These are phyloP conservation scores for Coemansia reversa DNA, from an alignment of 192 early-diverging fungal genomes.

Conservation along the genomic window DNA sequence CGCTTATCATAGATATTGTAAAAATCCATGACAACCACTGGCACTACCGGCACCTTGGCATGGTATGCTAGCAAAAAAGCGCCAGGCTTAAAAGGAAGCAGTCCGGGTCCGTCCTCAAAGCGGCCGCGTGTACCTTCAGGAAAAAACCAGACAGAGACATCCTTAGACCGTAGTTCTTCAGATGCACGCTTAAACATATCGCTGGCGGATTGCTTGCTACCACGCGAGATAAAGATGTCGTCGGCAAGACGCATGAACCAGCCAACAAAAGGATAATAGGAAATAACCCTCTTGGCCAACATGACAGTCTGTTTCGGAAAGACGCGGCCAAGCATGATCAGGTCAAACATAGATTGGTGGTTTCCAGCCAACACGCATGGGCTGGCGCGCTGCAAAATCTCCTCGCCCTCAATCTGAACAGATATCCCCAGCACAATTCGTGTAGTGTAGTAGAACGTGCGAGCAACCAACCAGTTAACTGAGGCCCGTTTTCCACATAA, in stretches of 20 bases:
- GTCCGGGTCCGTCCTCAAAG: constrained; percentile 55
- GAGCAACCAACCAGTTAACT: constrained; percentile 67
- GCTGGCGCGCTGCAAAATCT: constrained; percentile 40
- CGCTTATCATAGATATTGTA: constrained; percentile 50
- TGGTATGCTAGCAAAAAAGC: constrained; percentile 95
- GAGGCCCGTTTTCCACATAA: constrained; percentile 57
- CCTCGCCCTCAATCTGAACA: constrained; percentile 62
- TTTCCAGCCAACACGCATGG: constrained; percentile 79
- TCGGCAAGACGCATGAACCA: constrained; percentile 71
- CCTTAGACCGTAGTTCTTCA: constrained; percentile 68
- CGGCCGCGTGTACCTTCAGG: constrained; percentile 91
- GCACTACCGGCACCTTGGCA: constrained; percentile 81
- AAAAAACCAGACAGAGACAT: constrained; percentile 85
- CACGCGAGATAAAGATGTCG: constrained; percentile 89
- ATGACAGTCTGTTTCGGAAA: constrained; percentile 69
- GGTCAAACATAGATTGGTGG: constrained; percentile 83
- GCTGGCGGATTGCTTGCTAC: constrained; percentile 77
- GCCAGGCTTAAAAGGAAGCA: constrained; percentile 94
- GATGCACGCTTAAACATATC: constrained; percentile 78
- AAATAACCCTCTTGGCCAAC: constrained; percentile 72
- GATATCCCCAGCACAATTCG: constrained; percentile 58
- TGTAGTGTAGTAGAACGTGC: constrained; percentile 57
- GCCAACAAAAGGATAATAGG: constrained; percentile 76
- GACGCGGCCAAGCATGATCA: constrained; percentile 69
- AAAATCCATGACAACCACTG: constrained; percentile 78